Evolutionary conservation across 306 rosid species (phyloP), one percentile per base, ranked within the genome.

Genomic region (Aeschynomene evenia): DNA sequence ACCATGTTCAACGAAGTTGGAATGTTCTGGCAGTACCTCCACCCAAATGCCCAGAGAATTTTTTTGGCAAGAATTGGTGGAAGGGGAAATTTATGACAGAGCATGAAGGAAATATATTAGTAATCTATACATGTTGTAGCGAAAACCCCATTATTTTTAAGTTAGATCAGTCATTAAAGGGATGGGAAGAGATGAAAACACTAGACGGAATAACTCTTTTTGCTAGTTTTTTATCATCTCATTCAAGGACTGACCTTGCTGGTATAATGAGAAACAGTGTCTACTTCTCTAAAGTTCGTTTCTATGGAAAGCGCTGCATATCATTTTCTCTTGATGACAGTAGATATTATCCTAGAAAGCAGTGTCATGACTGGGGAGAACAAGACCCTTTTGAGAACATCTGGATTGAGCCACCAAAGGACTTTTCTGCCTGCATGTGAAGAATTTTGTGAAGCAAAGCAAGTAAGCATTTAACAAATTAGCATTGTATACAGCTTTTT

Each of bases 1-100:
- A 91, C 74, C 85, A 90, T 10, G 48, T 50, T 43, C 85, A 81
- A 68, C 79, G 63, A 7, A 81, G 84, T 64, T 88, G 97, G 97
- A 88, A 62, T 71, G 92, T 91, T 70, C 91, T 88, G 28, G 71
- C 89, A 2, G 96, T 91, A 70, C 92, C 95, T 70, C 97, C 95
- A 3, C 97, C 97, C 68, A 81, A 83, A 63, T 91, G 97, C 83
- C 97, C 95, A 0, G 88, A 86, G 48, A 91, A 83, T 21, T 91
- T 88, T 77, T 84, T 88, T 14, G 90, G 92, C 75, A 91, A 86
- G 77, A 84, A 83, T 64, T 91, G 95, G 97, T 91, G 97, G 97
- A 88, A 91, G 73, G 97, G 95, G 20, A 91, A 86, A 77, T 91
- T 91, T 79, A 82, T 91, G 97, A 76, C 89, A 1, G 90, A 91